Base-by-base conservation (phyloP, 306 rosid species). In the Trichosanthes truncata region DNA sequence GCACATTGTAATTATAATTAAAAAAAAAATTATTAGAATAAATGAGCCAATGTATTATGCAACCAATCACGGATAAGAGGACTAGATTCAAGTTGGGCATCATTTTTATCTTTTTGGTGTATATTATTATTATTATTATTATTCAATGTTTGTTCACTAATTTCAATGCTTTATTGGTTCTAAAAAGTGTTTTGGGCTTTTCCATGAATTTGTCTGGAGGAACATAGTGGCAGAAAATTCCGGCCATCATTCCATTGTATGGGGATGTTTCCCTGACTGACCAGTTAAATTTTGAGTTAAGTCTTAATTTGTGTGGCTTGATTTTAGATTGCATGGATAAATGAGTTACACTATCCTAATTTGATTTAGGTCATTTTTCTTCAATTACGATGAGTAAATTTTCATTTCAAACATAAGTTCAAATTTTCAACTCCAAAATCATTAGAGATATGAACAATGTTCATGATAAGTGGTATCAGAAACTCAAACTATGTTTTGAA, bases 121-220 rank as follows among this genome's bases (percentile, higher is more conserved):
- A 1, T 60, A 61, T 29, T 61, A 61, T 57, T 60, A 62, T 3
- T 65, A 18, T 65, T 18, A 17, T 53, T 53, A 55, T 26, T n/a
- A 26, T 73, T 73, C 43, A 26, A 73, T 73, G 77, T 43, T 69
- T 20, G 35, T 7, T 69, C 51, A 21, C 59, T 17, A 17, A 74
- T 74, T 74, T 46, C 78, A 7, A 51, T 74, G 62, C 8, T 74
- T 74, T 31, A 31, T 74, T 74, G 46, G 1, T 74, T 74, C 78
- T 74, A 74, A 74, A 74, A 74, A 74, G 48, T 51, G 78, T 18
- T 25, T 73, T 31, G 61, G 51, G 45, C 23, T 51, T 49, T 51
- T 52, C 31, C 61, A 74, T 51, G 62, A 55, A 51, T 51, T 51
- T 74, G 61, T 49, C 78, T 51, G 8, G 3, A 48, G 17, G 11